Evolutionary conservation across 371 early-diverging fungal genomes (phyloP).

Genomic region (Mucor sp.): DNA sequence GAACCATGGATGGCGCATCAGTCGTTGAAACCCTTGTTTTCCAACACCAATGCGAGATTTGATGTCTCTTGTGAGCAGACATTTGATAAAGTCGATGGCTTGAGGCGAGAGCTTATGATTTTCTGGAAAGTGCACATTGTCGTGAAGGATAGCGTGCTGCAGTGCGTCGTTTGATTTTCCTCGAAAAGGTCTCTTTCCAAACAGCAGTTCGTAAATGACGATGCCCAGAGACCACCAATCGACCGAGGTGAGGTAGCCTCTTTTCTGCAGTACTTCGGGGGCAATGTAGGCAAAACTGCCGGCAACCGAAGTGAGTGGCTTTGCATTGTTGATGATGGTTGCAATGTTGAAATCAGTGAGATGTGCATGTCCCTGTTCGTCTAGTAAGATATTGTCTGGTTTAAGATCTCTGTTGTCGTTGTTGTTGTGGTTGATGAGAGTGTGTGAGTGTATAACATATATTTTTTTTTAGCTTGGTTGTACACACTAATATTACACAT

Average conservation of each 20-base stretch:
- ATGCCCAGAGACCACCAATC: conserved; percentile 95
- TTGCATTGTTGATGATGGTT: conserved; percentile 31
- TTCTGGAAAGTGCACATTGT: conserved; percentile 62
- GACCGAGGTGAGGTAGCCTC: conserved; percentile 70
- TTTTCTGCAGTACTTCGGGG: conserved; percentile 74
- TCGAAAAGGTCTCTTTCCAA: conserved; percentile 71
- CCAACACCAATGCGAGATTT: conserved; percentile 60
- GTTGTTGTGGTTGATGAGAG: too few relatives aligned
- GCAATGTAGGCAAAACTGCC: conserved; percentile 83
- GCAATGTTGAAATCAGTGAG: conserved; percentile 93
- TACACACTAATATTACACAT: not conserved
- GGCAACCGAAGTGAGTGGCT: conserved; percentile 68
- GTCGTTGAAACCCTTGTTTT: conserved; percentile 51
- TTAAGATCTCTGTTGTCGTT: conserved; percentile 72
- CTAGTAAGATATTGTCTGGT: conserved; percentile 92
- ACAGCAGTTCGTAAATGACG: conserved; percentile 62
- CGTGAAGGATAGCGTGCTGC: conserved; percentile 66
- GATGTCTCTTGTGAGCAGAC: conserved; percentile 63
- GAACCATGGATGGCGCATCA: conserved; percentile 67
- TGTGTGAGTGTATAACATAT: not conserved
- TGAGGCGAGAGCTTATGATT: conserved; percentile 52
- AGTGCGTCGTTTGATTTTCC: conserved; percentile 79
- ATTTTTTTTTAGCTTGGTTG: not conserved
- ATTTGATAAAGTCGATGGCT: conserved; percentile 59
- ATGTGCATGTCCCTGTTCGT: conserved; percentile 84